Conservation (phyloP, 1,284 basidiomycete species). For the Ceratobasidium sp. region DNA sequence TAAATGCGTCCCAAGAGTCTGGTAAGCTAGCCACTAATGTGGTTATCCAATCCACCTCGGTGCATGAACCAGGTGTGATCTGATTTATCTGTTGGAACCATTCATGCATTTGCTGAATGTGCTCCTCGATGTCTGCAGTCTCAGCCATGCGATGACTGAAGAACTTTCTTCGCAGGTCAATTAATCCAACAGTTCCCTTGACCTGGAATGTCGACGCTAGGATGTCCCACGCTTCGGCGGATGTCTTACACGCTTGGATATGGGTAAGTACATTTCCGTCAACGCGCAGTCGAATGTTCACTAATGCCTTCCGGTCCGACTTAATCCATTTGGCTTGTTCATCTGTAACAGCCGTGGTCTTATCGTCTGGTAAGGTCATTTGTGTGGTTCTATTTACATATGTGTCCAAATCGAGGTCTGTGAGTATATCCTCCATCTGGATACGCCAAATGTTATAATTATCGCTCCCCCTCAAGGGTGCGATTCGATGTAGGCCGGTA, state of each 20-base stretch:
- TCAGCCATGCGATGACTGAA: conserved; percentile 16
- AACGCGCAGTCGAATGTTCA: not conserved
- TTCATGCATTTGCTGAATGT: conserved; percentile 1
- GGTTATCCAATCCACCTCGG: conserved; percentile 1
- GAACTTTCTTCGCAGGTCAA: conserved; percentile 15
- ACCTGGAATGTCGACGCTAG: conserved; percentile 9
- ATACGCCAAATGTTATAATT: conserved; percentile 10
- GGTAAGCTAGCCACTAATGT: conserved; percentile 20
- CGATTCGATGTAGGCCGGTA: not conserved
- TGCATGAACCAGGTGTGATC: not conserved
- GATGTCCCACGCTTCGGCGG: not conserved
- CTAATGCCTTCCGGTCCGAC: not conserved
- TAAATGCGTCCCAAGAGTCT: conserved; percentile 12
- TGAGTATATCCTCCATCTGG: conserved; percentile 31
- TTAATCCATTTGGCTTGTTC: not conserved
- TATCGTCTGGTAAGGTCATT: not conserved
- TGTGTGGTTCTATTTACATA: not conserved
- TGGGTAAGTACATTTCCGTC: not conserved
- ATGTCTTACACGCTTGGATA: not conserved
- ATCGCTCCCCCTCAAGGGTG: not conserved
- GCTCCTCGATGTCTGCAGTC: not conserved
- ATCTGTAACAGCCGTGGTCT: no score
- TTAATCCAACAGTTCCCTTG: conserved; percentile 8
- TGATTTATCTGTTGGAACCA: conserved; percentile 14
- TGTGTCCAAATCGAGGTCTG: not conserved